A percentile compares a stretch with the other conserved stretches of the same genome.
These are phyloP conservation scores for Aspergillus sp. DNA, from an alignment of 2,329 filamentous ascomycete genomes.

Conservation along the genomic window DNA sequence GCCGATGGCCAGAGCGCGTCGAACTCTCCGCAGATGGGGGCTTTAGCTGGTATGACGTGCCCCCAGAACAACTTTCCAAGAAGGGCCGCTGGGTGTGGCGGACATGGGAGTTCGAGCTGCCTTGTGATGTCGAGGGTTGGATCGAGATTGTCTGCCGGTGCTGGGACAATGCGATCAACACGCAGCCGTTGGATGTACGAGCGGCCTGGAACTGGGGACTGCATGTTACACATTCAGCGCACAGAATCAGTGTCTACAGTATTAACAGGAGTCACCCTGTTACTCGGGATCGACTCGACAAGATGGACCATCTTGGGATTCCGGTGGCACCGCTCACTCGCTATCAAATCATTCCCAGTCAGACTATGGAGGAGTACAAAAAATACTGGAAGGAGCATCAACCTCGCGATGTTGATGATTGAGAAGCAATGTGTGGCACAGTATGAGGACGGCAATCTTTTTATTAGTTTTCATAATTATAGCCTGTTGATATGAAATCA, in stretches of 20 bases:
- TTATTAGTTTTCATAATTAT: too few relatives aligned
- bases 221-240: neutral
- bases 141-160: neutral
- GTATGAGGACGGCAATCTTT: too few relatives aligned
- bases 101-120: neutral
- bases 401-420: neutral
- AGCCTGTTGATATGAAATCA: too few relatives aligned
- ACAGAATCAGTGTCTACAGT: neutral
- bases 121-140: neutral
- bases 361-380: neutral
- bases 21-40: neutral
- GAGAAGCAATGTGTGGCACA: too few relatives aligned
- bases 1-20: neutral
- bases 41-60: neutral
- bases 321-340: neutral
- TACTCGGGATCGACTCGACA: neutral
- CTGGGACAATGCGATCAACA: neutral
- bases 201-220: neutral
- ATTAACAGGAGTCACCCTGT: neutral
- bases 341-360: neutral
- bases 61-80: neutral
- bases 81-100: neutral
- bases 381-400: neutral
- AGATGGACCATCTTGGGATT: neutral
- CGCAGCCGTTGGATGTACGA: neutral